Base-by-base conservation (phyloP, 805 yeast species). In the Myxozyma lipomycoides region DNA sequence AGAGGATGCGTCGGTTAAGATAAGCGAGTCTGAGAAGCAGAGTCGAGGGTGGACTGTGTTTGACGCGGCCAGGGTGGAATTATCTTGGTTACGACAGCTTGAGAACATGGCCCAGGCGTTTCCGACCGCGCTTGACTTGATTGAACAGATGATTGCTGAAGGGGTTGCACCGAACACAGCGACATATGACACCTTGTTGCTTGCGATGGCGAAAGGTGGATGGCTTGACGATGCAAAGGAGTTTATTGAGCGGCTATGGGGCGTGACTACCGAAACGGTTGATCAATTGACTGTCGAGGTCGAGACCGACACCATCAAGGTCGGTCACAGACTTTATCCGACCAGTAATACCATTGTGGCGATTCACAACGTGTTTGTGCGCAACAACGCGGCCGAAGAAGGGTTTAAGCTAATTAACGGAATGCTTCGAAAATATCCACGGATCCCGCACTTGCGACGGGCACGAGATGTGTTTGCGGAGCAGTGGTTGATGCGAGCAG, bases 141-240 rank as follows among this genome's bases (percentile, higher is more conserved):
- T 65, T 21, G 56, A 55, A 10, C 43, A 53, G 6, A 66, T 67
- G 69, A 48, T 55, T 28, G 51, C 52, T n/a, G 60, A 55, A 18
- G 68, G 66, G 7, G 58, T 64, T 4, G 40, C 52, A 35, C 66
- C 69, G 12, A 59, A 69, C 42, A 39, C 62, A n/a, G 53, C 61
- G 15, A 67, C 73, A 1, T 67, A 62, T 51, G 70, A 67, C 48
- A 59, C 64, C 15, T 51, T 63, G 25, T 30, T 69, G 22, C 57
- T 67, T 15, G 63, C 67, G 17, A 54, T 61, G 32, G 68, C 66
- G 17, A 65, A 68, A 39, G 40, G 55, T 7, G 61, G 63, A 15
- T 55, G 58, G 30, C 46, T 67, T 22, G 61, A 32, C 4, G 53
- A 48, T 5, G 58, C 60, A 23, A 40, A 49, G 26, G 45, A 55